Base-by-base conservation (phyloP, 202 grass and related monocot genomes). In the Panicum virgatum region DNA sequence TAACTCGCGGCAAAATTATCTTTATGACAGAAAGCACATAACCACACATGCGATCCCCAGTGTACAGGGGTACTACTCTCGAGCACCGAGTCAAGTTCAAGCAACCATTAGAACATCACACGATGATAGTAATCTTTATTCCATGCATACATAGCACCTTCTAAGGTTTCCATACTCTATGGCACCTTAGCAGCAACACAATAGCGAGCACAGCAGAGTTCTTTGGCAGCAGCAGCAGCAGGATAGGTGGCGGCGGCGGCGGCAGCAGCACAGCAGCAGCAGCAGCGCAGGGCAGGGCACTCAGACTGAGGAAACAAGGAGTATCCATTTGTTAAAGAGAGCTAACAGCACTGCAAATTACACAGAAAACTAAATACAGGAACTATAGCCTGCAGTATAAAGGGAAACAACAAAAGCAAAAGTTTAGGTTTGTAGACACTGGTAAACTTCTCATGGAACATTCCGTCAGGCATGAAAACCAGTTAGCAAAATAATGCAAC, bases 251-350 rank as follows among this genome's bases (percentile, higher is more conserved):
- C 6, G 39, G 84, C 70, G 22, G 63, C 20, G 58, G 63, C 76
- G 63, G 85, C 85, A 9, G 79, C 60, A 25, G 87, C 87, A 74
- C 81, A 69, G 86, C 63, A 85, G 87, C 77, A 82, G 82, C 87
- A 66, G 87, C 82, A 38, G 87, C 77, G 56, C 66, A 72, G 80
- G 47, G 39, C 56, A 72, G 66, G 27, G 68, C 60, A 80, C n/a
- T 75, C 69, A 79, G 44, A 83, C 88, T 86, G 88, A 62, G 78
- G 80, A 86, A 90, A 86, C 75, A 86, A 90, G 27, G 66, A 86
- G 84, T 80, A 80, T 30, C 74, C 74, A 79, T 73, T 83, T 83
- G 88, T 90, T 83, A 90, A 90, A 13, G 36, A 86, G 44, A 83
- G 80, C 80, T 86, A 75, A 85, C 53, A 59, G 16, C 57, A 85